Evolutionary conservation across 2,329 filamentous ascomycete species (phyloP), one percentile per base, ranked within the genome.

Genomic region (Cladosporium sp.): DNA sequence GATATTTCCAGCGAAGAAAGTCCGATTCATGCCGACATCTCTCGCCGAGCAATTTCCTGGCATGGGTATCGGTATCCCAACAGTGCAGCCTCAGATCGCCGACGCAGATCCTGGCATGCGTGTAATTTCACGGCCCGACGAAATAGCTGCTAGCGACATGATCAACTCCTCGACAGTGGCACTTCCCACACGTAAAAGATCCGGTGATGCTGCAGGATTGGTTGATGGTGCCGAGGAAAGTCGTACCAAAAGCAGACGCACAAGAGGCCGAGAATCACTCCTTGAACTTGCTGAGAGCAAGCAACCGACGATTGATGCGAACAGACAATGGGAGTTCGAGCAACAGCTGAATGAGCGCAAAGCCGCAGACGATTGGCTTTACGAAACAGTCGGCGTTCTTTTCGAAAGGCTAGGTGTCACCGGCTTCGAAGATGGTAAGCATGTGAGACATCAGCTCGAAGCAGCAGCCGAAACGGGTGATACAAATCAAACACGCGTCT

Each of bases 161-260:
- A 62, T 69, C 69, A 57, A 69, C 6, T 67, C 68, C 8, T 62
- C 69, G 2, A 69, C 67, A 5, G 74, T 79, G n/a, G 76, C 72
- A 57, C 72, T 77, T 5, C 78, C 78, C 12, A 81, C 81, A 26
- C 81, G 87, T 23, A 89, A 89, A 74, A 80, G 87, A 65, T 88
- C 86, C 2, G 85, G 84, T 16, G 84, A 87, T 61, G 85, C 84
- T 23, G 84, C 86, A 58, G 85, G 84, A 11, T 79, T 88, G 31
- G 82, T 86, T 2, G 87, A 89, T 61, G 81, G 80, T 14, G 78
- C 78, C 14, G 86, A 89, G 67, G 84, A 84, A 59, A 82, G 83
- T 23, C 81, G 87, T 57, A 78, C 80, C 14, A 86, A 86, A 71
- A 88, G 86, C 73, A 86, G 87, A 71, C 82, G 87, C 40, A 83